These are phyloP conservation scores for Aphanomyces cochlioides DNA, from an alignment of 352 stramenopile species.

Conservation along the genomic window DNA sequence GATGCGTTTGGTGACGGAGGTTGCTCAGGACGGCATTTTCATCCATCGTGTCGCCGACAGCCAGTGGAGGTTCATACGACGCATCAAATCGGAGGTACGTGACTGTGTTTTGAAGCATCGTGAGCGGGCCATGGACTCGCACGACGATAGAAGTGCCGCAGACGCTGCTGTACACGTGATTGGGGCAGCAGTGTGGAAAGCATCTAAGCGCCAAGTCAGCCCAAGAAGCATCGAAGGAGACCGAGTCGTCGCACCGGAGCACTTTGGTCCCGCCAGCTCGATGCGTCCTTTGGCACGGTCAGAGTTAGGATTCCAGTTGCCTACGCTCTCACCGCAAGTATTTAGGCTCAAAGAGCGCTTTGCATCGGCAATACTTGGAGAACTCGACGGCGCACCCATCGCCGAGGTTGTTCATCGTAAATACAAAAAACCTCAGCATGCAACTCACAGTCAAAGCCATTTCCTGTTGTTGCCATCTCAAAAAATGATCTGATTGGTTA, in stretches of 20 bases:
- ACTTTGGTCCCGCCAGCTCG: constrained; percentile 29
- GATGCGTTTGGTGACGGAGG: constrained; percentile 20
- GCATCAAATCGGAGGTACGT: constrained; percentile 29
- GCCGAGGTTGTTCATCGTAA: neutral
- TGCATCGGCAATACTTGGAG: constrained; percentile 25
- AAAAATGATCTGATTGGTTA: neutral
- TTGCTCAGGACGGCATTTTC: constrained; percentile 20
- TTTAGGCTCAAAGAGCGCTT: constrained; percentile 30
- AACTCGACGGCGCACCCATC: constrained; percentile 17
- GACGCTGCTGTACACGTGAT: constrained; percentile 27
- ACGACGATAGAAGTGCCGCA: constrained; percentile 26
- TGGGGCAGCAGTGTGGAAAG: constrained; percentile 29
- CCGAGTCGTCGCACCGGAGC: neutral
- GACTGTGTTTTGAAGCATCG: constrained; percentile 4
- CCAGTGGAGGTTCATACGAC: constrained; percentile 14
- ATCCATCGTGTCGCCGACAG: constrained; percentile 26
- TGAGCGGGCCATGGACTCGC: neutral
- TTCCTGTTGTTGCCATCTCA: neutral
- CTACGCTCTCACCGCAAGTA: constrained; percentile 20
- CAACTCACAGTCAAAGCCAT: neutral
- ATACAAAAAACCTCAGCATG: neutral
- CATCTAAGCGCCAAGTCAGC: constrained; percentile 18
- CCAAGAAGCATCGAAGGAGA: no score
- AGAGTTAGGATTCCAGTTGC: neutral
- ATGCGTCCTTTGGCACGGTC: constrained; percentile 6